phyloP scores from a whole-genome alignment of 1,284 basidiomycete species.

The Ceratobasidium sp. region DNA sequence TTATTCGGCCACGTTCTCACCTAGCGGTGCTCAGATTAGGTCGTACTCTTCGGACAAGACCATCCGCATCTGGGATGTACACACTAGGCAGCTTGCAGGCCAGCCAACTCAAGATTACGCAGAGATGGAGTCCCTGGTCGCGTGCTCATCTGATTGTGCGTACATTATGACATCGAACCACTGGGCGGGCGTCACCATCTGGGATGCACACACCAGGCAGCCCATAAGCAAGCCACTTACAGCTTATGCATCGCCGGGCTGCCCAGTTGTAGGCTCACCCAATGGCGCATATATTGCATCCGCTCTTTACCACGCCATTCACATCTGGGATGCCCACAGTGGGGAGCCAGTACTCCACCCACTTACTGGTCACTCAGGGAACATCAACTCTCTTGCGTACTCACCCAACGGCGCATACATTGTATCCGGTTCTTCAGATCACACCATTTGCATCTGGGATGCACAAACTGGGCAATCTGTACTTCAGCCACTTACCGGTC shows the following conservation, averaged over 20 bases:
- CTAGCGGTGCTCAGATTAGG: too few relatives aligned
- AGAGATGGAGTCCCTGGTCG: not conserved
- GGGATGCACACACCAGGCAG: not conserved
- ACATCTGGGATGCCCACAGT: not conserved
- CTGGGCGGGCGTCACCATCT: not conserved
- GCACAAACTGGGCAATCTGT: not conserved
- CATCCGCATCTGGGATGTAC: slow-evolving; percentile 10
- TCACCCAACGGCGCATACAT: not conserved
- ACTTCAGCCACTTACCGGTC: too few relatives aligned
- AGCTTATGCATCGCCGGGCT: not conserved
- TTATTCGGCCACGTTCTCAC: too few relatives aligned
- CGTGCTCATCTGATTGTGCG: not conserved
- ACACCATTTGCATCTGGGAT: not conserved
- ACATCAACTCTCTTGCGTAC: not conserved
- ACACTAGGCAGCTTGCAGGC: not conserved
- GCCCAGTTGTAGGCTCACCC: not conserved
- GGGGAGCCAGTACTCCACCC: not conserved
- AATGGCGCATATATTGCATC: not conserved
- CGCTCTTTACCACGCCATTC: not conserved
- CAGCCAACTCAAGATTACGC: not conserved
- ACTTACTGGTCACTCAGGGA: not conserved
- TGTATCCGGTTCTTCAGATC: not conserved
- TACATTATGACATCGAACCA: not conserved
- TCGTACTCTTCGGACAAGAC: too few relatives aligned
- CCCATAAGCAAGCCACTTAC: not conserved